Evolutionary conservation across 805 yeast genomes (phyloP).

Genomic region (Wickerhamomyces strasburgensis): DNA sequence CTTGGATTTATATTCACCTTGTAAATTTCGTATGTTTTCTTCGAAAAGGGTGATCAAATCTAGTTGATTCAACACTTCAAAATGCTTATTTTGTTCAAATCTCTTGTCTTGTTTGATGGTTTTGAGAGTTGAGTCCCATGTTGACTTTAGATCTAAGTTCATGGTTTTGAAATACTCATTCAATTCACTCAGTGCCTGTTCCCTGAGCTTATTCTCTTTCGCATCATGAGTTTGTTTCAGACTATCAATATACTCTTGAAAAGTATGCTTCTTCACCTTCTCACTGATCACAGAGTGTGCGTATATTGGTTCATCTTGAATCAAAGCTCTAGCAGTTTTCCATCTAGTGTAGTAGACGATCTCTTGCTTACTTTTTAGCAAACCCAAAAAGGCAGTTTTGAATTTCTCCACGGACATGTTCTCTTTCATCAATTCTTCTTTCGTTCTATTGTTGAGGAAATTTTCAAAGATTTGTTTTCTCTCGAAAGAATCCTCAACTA

Average conservation of each 20-base stretch:
- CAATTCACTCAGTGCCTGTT: slow-evolving; percentile 49
- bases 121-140: slow-evolving; percentile 18
- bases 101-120: slow-evolving; percentile 36
- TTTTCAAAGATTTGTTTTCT: slow-evolving; percentile 63
- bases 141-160: slow-evolving; percentile 21
- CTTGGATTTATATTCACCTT: slow-evolving; percentile 18
- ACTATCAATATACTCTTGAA: slow-evolving; percentile 41
- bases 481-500: slow-evolving; percentile 51
- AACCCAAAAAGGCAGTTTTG: slow-evolving; percentile 44
- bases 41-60: slow-evolving; percentile 58
- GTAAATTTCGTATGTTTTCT: slow-evolving; percentile 27
- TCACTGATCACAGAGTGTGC: slow-evolving; percentile 57
- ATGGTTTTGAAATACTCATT: slow-evolving; percentile 42
- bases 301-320: slow-evolving; percentile 63
- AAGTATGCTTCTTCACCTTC: slow-evolving; percentile 49
- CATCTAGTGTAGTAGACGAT: slow-evolving; percentile 59
- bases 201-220: slow-evolving; percentile 26
- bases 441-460: slow-evolving; percentile 46
- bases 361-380: slow-evolving; percentile 39
- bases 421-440: slow-evolving; percentile 48
- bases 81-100: slow-evolving; percentile 56
- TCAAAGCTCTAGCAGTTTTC: slow-evolving; percentile 48
- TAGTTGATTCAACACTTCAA: slow-evolving; percentile 43
- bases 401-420: slow-evolving; percentile 51
- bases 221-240: slow-evolving; percentile 31